A percentile compares a stretch with the other conserved stretches of the same genome.
Evolutionary conservation across 495 filamentous ascomycete species (phyloP).

Genomic region (Aspergillus biplanus): DNA sequence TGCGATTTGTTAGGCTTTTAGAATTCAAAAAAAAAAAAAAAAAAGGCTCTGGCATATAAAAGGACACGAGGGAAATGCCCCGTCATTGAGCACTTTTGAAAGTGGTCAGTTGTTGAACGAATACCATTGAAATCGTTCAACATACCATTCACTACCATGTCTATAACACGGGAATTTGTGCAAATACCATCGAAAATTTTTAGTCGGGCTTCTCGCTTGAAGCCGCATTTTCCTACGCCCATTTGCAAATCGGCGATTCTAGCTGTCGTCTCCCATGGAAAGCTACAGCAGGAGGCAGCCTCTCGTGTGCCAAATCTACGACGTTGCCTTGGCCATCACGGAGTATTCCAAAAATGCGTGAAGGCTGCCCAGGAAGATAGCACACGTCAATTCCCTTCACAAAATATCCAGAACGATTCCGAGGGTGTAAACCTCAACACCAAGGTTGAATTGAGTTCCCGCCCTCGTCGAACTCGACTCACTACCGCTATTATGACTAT

Average conservation of each 20-base stretch:
- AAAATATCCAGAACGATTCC: neutral
- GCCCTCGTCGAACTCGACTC: constrained; percentile 12
- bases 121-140: neutral
- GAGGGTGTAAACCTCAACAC: neutral
- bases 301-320: constrained; percentile 21
- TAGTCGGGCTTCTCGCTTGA: constrained; percentile 8
- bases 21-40: neutral
- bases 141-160: neutral
- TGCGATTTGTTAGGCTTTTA: neutral
- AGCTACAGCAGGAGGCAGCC: constrained; percentile 18
- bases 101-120: neutral
- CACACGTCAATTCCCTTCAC: neutral
- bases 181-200: constrained; percentile 2
- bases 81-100: neutral
- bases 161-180: constrained; percentile 6
- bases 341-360: constrained; percentile 21
- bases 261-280: constrained; percentile 16
- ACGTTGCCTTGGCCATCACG: constrained; percentile 25
- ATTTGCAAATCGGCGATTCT: constrained; percentile 7
- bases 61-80: neutral
- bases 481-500: constrained; percentile 20
- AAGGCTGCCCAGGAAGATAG: constrained; percentile 19
- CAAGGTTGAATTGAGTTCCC: neutral
- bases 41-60: neutral
- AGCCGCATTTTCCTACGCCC: neutral